Conservation (phyloP, 164 flowering plant genomes). For the Euptelea pleiosperma region DNA sequence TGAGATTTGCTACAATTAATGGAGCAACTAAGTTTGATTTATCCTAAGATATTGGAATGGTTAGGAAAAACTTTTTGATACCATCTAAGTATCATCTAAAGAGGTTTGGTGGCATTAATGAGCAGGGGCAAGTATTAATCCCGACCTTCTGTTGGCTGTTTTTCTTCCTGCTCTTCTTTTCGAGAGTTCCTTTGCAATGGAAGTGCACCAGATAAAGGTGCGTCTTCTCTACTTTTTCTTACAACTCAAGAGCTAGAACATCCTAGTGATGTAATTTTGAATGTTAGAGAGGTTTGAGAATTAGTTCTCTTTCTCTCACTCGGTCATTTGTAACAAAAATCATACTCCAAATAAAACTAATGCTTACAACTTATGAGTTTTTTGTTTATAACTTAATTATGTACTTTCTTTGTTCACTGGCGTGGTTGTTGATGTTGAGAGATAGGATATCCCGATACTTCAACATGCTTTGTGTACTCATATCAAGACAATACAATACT, state of each 20-base stretch:
- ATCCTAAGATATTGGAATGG: too few relatives aligned
- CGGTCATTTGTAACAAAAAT: too few relatives aligned
- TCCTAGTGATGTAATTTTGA: background rate
- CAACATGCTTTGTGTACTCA: too few relatives aligned
- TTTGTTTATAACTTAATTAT: background rate
- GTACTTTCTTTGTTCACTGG: background rate
- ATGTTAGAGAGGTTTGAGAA: background rate
- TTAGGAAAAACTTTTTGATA: too few relatives aligned
- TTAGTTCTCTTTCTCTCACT: background rate
- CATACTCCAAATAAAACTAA: background rate
- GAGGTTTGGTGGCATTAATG: conserved; percentile 7
- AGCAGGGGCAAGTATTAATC: conserved; percentile 88
- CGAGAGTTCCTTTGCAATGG: conserved; percentile 96
- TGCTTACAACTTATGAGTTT: background rate
- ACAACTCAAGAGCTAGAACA: too few relatives aligned
- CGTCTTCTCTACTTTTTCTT: conserved; percentile 1
- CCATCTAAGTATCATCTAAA: too few relatives aligned
- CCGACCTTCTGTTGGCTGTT: conserved; percentile 83
- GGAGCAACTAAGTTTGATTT: too few relatives aligned
- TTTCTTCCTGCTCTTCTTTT: conserved; percentile 96
- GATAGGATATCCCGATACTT: too few relatives aligned
- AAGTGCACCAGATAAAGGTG: conserved; percentile 97
- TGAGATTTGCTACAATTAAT: too few relatives aligned
- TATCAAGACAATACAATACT: too few relatives aligned
- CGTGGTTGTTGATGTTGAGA: background rate